Conservation (phyloP, 805 yeast genomes). For the Yamadazyma olivae region DNA sequence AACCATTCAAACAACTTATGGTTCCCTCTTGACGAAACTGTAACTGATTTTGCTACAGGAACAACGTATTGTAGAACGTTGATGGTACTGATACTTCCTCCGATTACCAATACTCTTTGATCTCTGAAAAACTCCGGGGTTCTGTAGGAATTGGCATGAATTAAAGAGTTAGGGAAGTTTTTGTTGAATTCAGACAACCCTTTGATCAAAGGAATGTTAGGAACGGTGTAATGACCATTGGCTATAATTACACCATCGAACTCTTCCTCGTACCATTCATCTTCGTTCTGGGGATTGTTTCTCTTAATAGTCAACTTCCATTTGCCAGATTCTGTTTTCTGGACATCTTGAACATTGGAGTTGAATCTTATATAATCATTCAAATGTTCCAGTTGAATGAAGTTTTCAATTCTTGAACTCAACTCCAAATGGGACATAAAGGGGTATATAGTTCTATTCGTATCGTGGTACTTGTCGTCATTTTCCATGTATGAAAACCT, state of each 20-base stretch:
- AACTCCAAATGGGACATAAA: slow-evolving; percentile 36
- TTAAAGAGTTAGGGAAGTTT: slow-evolving; percentile 43
- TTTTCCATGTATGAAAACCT: slow-evolving; percentile 33
- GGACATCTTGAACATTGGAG: slow-evolving; percentile 40
- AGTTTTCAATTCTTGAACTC: slow-evolving; percentile 21
- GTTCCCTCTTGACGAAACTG: slow-evolving; percentile 25
- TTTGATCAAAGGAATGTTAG: slow-evolving; percentile 52
- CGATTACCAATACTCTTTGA: slow-evolving; percentile 41
- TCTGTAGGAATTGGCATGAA: slow-evolving; percentile 59
- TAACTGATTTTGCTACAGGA: slow-evolving; percentile 22
- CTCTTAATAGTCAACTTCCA: slow-evolving; percentile 34
- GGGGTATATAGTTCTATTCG: slow-evolving; percentile 28
- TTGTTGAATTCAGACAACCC: slow-evolving; percentile 51
- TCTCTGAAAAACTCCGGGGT: slow-evolving; percentile 41
- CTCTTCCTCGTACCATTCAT: slow-evolving; percentile 42
- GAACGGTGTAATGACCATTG: slow-evolving; percentile 62
- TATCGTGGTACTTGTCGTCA: slow-evolving; percentile 18
- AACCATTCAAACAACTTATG: slow-evolving; percentile 32
- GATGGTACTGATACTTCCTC: slow-evolving; percentile 40
- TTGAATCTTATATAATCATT: slow-evolving; percentile 30
- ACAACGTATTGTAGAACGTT: slow-evolving; percentile 43
- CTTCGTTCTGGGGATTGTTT: slow-evolving; percentile 12
- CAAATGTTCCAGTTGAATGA: slow-evolving; percentile 25
- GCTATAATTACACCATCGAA: slow-evolving; percentile 66
- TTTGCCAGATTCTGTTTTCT: slow-evolving; percentile 24